Conservation (phyloP, 2,329 filamentous ascomycete species). For the Periconia macrospinosa region DNA sequence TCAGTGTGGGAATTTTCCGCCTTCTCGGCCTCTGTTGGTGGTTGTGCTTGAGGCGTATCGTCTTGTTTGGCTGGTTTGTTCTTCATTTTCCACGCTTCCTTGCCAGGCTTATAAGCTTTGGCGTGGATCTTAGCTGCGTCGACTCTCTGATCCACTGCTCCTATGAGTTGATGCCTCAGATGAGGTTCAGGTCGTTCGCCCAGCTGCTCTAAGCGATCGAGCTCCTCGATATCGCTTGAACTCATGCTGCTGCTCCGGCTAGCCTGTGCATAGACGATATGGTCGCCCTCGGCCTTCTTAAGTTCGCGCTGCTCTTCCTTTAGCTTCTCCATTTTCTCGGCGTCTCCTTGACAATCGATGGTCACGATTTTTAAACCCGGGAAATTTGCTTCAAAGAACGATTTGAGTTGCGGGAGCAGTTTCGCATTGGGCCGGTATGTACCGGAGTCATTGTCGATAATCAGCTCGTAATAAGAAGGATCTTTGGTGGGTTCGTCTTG, state of each 20-base stretch:
- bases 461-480: conserved; percentile 71
- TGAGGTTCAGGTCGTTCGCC: conserved; percentile 26
- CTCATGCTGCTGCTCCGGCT: conserved; percentile 51
- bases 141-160: conserved; percentile 24
- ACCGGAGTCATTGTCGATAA: conserved; percentile 94
- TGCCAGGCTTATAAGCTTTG: conserved; percentile 24
- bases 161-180: conserved; percentile 31
- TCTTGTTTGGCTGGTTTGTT: conserved; percentile 19
- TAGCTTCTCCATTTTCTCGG: conserved; percentile 70
- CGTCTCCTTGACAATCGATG: conserved; percentile 73
- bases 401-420: conserved; percentile 69
- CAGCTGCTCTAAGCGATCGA: conserved; percentile 46
- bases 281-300: conserved; percentile 66
- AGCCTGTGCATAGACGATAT: conserved; percentile 59
- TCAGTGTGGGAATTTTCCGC: background rate
- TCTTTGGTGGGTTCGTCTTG: conserved; percentile 50
- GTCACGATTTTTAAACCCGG: conserved; percentile 74
- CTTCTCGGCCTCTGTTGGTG: conserved; percentile 8
- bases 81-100: conserved; percentile 26
- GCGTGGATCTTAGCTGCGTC: conserved; percentile 28
- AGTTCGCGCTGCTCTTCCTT: conserved; percentile 74
- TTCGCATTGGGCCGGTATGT: conserved; percentile 87
- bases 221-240: conserved; percentile 60
- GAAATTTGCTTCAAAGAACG: conserved; percentile 72
- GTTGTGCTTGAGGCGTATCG: conserved; percentile 12